A percentile compares a stretch with the other conserved stretches of the same genome.
Conservation (phyloP, 2,329 filamentous ascomycete genomes). For the Sporothrix schenckii region DNA sequence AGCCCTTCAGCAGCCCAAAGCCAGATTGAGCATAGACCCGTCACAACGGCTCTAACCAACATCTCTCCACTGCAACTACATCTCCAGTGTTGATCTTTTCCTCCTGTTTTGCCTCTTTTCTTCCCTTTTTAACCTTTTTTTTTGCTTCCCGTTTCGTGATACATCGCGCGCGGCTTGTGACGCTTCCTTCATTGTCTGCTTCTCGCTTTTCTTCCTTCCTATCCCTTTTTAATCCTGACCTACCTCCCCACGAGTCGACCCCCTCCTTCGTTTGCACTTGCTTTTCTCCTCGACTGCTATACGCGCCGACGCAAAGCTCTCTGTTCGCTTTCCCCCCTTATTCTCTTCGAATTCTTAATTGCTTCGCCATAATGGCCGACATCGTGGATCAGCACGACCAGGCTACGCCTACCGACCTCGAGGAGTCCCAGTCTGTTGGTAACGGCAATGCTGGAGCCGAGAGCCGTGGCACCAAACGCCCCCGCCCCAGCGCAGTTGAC, state of each 20-base stretch:
- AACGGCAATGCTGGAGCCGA: slow-evolving; percentile 68
- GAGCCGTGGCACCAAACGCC: slow-evolving; percentile 85
- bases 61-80: slow-evolving; percentile 57
- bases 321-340: background rate
- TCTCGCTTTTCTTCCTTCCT: background rate
- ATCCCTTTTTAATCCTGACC: background rate
- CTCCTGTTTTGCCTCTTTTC: slow-evolving; percentile 19
- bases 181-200: background rate
- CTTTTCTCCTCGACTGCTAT: background rate
- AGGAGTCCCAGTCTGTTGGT: slow-evolving; percentile 71
- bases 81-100: slow-evolving; percentile 26
- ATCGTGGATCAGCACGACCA: slow-evolving; percentile 78
- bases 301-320: slow-evolving; percentile 12
- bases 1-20: slow-evolving; percentile 58
- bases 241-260: background rate
- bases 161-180: slow-evolving; percentile 38
- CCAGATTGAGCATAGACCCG: slow-evolving; percentile 68
- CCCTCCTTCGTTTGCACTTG: background rate
- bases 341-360: background rate
- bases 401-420: slow-evolving; percentile 72
- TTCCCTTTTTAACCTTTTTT: slow-evolving; percentile 18
- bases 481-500: slow-evolving; percentile 78
- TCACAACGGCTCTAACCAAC: slow-evolving; percentile 66
- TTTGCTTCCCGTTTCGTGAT: slow-evolving; percentile 50
- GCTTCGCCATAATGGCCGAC: slow-evolving; percentile 65